Percentiles rank a stretch among this genome's conserved stretches.
Conservation (phyloP, 768 basidiomycete species). For the Tylopilus felleus region DNA sequence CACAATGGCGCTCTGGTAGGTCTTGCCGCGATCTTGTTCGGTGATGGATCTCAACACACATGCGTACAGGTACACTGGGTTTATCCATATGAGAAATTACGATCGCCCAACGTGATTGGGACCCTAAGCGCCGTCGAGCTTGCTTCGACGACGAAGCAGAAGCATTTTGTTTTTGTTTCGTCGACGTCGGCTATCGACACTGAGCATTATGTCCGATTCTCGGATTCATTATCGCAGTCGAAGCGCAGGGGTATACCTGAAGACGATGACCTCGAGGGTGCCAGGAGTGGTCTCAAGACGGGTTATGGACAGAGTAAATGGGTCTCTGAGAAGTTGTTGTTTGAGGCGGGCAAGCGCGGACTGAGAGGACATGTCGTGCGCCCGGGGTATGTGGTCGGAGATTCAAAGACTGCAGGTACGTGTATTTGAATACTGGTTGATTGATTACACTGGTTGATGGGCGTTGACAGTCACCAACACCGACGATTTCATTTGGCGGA, state of each 20-base stretch:
- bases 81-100: constrained; percentile 92
- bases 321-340: constrained; percentile 93
- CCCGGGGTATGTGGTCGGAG: constrained; percentile 95
- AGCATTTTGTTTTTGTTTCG: constrained; percentile 86
- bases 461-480: constrained; percentile 82
- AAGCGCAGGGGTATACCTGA: constrained; percentile 75
- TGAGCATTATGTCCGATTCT: constrained; percentile 83
- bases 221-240: constrained; percentile 58
- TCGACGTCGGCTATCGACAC: constrained; percentile 95
- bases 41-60: background rate
- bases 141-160: constrained; percentile 69
- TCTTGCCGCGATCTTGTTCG: constrained; percentile 9
- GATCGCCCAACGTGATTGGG: constrained; percentile 87
- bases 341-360: constrained; percentile 87
- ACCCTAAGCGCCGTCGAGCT: constrained; percentile 84
- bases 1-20: constrained; percentile 97
- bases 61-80: constrained; percentile 92
- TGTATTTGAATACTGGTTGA: background rate
- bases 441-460: constrained; percentile 1
- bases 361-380: constrained; percentile 83
- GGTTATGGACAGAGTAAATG: constrained; percentile 99
- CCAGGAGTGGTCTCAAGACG: constrained; percentile 67
- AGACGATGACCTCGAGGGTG: constrained; percentile 84
- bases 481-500: constrained; percentile 97
- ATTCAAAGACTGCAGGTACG: constrained; percentile 82